Percentiles rank a stretch among this genome's conserved stretches.
These are phyloP conservation scores for Hyparrhenia diplandra DNA, from an alignment of 176 grass and related monocot species.

Conservation along the genomic window DNA sequence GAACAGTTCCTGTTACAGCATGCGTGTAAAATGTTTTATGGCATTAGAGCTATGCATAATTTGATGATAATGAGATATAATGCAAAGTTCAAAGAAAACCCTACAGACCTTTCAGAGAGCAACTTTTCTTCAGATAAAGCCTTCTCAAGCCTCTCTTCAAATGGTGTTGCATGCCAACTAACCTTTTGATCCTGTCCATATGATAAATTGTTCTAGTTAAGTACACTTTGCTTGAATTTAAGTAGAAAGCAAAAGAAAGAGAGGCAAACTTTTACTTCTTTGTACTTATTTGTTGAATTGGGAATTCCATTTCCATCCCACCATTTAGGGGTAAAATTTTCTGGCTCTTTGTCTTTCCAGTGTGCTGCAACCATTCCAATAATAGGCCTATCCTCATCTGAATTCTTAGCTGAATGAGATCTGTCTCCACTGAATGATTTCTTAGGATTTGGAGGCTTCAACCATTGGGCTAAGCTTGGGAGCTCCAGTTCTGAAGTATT, in stretches of 20 bases:
- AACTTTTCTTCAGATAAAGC: conserved; percentile 84
- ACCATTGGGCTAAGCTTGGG: conserved; percentile 73
- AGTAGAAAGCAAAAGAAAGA: conserved; percentile 21
- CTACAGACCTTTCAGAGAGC: conserved; percentile 61
- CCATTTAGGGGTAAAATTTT: conserved; percentile 35
- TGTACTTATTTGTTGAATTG: conserved; percentile 98
- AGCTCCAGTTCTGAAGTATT: conserved; percentile 39
- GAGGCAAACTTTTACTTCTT: conserved; percentile 66
- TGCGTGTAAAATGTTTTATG: background rate
- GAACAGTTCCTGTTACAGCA: conserved; percentile 49
- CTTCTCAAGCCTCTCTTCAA: conserved; percentile 95
- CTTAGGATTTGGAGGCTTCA: conserved; percentile 63
- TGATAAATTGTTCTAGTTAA: conserved; percentile 22
- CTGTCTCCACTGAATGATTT: conserved; percentile 23
- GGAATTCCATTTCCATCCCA: conserved; percentile 98
- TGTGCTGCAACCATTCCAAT: conserved; percentile 90
- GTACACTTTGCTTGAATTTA: background rate
- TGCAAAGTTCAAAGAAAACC: conserved; percentile 4
- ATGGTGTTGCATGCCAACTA: conserved; percentile 78
- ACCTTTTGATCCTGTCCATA: conserved; percentile 80
- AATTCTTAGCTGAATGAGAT: conserved; percentile 56
- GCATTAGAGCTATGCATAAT: background rate
- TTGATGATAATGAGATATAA: background rate
- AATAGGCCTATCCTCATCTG: conserved; percentile 72
- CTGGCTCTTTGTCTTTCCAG: conserved; percentile 65